Conservation (phyloP, 805 yeast species). For the Ogataea methanolica region DNA sequence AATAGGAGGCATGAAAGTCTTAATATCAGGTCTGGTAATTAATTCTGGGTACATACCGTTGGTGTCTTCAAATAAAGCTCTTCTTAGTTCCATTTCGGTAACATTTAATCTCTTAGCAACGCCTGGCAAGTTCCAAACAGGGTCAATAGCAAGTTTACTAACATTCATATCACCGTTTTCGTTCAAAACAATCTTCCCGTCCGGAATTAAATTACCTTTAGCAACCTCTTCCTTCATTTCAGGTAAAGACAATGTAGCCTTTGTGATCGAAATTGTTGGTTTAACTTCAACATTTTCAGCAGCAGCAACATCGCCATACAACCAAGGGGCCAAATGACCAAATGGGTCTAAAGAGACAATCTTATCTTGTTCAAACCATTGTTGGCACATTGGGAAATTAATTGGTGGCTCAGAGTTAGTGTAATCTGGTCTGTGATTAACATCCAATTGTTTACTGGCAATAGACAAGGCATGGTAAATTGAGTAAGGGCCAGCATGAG, state of each 20-base stretch:
- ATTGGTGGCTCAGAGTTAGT: constrained; percentile 63
- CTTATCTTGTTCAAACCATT: constrained; percentile 52
- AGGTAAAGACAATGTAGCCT: constrained; percentile 57
- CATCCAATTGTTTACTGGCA: constrained; percentile 53
- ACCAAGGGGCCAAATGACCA: constrained; percentile 63
- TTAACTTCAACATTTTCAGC: constrained; percentile 50
- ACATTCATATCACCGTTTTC: constrained; percentile 57
- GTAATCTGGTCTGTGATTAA: constrained; percentile 51
- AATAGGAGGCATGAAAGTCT: constrained; percentile 63
- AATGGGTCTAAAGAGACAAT: constrained; percentile 64
- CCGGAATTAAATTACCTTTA: constrained; percentile 49
- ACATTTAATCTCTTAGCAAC: constrained; percentile 60
- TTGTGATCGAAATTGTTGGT: constrained; percentile 64
- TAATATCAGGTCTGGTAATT: constrained; percentile 62
- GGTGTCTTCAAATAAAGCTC: constrained; percentile 61
- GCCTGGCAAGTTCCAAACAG: constrained; percentile 69
- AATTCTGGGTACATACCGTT: constrained; percentile 70
- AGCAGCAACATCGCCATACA: constrained; percentile 40
- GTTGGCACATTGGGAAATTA: constrained; percentile 46
- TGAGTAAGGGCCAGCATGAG: constrained; percentile 60
- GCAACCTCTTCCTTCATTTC: constrained; percentile 56
- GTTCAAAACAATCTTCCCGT: constrained; percentile 57
- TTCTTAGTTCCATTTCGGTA: constrained; percentile 50
- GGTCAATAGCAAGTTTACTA: constrained; percentile 63
- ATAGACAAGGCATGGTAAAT: constrained; percentile 63